These are phyloP conservation scores for Begonia masoniana DNA, from an alignment of 306 rosid species.

Conservation along the genomic window DNA sequence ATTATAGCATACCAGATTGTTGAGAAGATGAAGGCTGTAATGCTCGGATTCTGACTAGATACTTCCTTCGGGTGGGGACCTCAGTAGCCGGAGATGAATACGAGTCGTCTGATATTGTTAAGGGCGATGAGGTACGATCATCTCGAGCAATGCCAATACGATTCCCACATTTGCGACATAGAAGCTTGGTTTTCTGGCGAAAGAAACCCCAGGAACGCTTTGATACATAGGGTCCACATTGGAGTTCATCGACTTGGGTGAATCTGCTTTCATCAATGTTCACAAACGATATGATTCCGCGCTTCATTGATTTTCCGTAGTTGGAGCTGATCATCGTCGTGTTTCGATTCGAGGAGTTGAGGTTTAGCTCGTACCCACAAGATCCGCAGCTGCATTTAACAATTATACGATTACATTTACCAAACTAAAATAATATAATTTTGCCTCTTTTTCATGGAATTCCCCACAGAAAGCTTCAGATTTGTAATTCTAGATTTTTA, in stretches of 20 bases:
- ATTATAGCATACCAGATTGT: constrained; percentile 12
- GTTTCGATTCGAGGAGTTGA: constrained; percentile 61
- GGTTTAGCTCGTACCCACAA: constrained; percentile 79
- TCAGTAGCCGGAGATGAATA: constrained; percentile 31
- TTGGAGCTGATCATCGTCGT: constrained; percentile 62
- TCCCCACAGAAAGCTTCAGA: no score
- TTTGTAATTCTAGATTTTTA: no score
- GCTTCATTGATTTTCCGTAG: constrained; percentile 73
- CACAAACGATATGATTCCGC: constrained; percentile 74
- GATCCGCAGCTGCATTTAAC: constrained; percentile 60
- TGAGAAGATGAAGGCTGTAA: constrained; percentile 72
- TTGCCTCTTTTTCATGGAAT: no score
- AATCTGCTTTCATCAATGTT: constrained; percentile 72
- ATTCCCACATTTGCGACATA: constrained; percentile 78
- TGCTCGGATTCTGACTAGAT: constrained; percentile 57
- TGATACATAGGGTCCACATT: constrained; percentile 55
- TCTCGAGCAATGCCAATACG: constrained; percentile 49
- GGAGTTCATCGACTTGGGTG: constrained; percentile 55
- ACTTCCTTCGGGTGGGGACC: constrained; percentile 28
- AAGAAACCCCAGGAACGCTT: constrained; percentile 64
- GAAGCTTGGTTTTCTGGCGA: constrained; percentile 62
- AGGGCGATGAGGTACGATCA: constrained; percentile 22
- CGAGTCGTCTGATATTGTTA: constrained; percentile 27
- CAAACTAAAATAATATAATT: not conserved
- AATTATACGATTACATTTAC: not conserved